Evolutionary conservation across 805 yeast species (phyloP).

Genomic region (Pichia heedii): DNA sequence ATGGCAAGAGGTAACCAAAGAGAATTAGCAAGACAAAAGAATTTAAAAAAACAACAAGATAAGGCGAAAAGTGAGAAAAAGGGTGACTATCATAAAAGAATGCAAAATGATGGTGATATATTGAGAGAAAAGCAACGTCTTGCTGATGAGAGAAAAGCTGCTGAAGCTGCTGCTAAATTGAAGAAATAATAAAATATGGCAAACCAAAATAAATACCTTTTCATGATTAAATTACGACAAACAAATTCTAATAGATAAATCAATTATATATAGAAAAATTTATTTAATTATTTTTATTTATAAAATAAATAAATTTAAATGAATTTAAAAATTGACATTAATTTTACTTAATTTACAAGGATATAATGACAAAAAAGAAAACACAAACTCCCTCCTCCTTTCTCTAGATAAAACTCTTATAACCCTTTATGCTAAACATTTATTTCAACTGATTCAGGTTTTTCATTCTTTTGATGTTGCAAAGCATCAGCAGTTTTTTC

Average conservation of each 20-base stretch:
- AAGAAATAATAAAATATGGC: too few relatives aligned
- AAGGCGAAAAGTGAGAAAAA: constrained; percentile 53
- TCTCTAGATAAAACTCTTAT: too few relatives aligned
- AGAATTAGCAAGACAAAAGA: constrained; percentile 86
- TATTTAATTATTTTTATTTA: too few relatives aligned
- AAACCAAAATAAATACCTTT: too few relatives aligned
- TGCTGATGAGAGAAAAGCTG: constrained; percentile 42
- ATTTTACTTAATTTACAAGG: too few relatives aligned
- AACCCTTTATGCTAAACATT: neutral
- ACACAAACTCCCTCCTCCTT: too few relatives aligned
- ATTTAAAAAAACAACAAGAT: constrained; percentile 69
- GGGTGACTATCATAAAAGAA: constrained; percentile 81
- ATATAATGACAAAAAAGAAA: too few relatives aligned
- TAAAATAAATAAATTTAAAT: too few relatives aligned
- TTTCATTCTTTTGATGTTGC: neutral
- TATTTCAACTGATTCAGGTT: neutral
- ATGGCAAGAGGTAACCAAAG: constrained; percentile 98
- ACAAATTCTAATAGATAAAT: too few relatives aligned
- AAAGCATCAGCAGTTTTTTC: constrained; percentile 60
- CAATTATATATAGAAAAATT: too few relatives aligned
- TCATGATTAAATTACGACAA: too few relatives aligned
- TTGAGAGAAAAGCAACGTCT: constrained; percentile 83
- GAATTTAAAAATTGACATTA: too few relatives aligned
- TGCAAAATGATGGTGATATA: constrained; percentile 84
- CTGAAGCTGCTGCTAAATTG: constrained; percentile 18